Base-by-base conservation (phyloP, 306 rosid species). In the Cucurbita pepo region DNA sequence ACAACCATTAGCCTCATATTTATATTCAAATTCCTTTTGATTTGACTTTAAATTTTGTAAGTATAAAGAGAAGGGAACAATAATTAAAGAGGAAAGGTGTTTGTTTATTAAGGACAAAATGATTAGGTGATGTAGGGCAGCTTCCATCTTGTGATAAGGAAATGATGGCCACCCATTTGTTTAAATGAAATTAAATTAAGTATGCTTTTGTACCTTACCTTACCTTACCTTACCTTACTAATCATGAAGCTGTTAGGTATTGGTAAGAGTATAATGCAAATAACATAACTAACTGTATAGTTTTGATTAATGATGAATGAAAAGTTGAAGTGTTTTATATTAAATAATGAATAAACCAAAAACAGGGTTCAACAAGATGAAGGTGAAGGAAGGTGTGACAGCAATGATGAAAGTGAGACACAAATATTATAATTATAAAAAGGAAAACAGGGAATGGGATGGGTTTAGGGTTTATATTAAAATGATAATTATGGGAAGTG, bases 21-120 rank as follows among this genome's bases (percentile, higher is more conserved):
- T 30, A n/a, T 34, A 51, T 30, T n/a, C 21, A 69, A 51, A 47
- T 34, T 52, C 19, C 75, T 30, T 71, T 52, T 50, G 48, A 5
- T 51, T 63, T 63, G 70, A 63, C 70, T 63, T 63, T 41, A 36
- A 61, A 40, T 63, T n/a, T 63, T 40, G 40, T 47, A 25, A 22
- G 8, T 5, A 50, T 25, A 52, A 38, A 71, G 60, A 25, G 74
- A 5, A 11, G 11, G 48, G 15, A 52, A 71, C 61, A 54, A 71
- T 71, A 52, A 71, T 71, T 52, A 71, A 25, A 54, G 59, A 13
- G 74, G 18, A 54, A 51, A 51, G 45, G 47, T 34, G 34, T 45
- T 25, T 70, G 30, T 70, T 70, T 34, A 16, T 63, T n/a, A 63
- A 40, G 75, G 75, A 71, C 60, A 71, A 52, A 71, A 71, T 71